These are phyloP conservation scores for Miamiensis avidus DNA, from an alignment of 169 alveolate species.

Conservation along the genomic window DNA sequence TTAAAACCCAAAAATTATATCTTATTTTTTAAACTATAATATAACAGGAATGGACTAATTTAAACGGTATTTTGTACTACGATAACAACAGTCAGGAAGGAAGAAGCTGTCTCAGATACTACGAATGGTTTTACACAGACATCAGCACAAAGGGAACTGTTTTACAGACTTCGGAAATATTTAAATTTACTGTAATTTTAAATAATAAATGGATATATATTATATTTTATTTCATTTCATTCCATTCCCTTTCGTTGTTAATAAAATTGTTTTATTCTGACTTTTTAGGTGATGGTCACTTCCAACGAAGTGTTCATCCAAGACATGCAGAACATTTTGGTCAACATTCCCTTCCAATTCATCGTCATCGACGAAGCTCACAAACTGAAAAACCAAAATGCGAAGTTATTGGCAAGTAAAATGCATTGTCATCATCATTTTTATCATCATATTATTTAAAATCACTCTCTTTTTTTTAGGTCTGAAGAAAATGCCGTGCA, in stretches of 20 bases:
- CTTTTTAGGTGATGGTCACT: no score
- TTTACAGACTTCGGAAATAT: slow-evolving; percentile 40
- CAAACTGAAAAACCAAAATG: slow-evolving; percentile 88
- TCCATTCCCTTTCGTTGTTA: no score
- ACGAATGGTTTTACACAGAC: slow-evolving; percentile 83
- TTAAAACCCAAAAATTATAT: no score
- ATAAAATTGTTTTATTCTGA: no score
- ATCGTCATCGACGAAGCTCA: slow-evolving; percentile 93
- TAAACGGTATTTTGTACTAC: slow-evolving; percentile 85
- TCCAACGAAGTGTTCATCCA: slow-evolving; percentile 87
- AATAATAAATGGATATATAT: no score
- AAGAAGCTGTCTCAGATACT: slow-evolving; percentile 77
- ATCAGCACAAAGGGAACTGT: slow-evolving; percentile 75
- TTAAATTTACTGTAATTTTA: slow-evolving; percentile 84
- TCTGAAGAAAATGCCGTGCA: slow-evolving; percentile 86
- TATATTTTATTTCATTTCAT: no score
- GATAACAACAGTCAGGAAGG: slow-evolving; percentile 89
- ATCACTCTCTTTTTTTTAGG: slow-evolving; percentile 30
- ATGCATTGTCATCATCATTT: no score
- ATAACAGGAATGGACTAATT: slow-evolving; percentile 92
- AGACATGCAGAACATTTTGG: slow-evolving; percentile 77
- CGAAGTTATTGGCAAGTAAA: slow-evolving; percentile 69
- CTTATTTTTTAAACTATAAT: no score
- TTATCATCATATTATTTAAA: no score
- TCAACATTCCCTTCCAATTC: slow-evolving; percentile 82